phyloP scores from a whole-genome alignment of 129 eudicot genomes.

The Apium graveolens region DNA sequence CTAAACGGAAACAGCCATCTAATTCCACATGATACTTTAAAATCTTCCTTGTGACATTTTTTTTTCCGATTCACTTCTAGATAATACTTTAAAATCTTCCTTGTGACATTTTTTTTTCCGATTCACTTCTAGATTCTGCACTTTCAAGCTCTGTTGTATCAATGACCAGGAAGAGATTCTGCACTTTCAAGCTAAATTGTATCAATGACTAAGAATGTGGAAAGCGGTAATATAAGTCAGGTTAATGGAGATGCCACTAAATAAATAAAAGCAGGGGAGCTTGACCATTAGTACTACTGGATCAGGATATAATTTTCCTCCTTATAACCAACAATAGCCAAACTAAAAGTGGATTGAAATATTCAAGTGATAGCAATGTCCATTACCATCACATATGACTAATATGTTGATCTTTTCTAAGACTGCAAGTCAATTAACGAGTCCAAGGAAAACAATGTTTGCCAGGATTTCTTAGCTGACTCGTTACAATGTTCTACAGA shows the following conservation, averaged over 20 bases:
- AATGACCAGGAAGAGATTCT: neutral
- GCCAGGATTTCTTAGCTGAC: neutral
- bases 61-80: too few species aligned
- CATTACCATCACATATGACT: neutral
- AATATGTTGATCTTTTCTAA: neutral
- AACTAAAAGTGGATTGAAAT: neutral
- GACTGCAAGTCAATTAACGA: neutral
- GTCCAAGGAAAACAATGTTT: neutral
- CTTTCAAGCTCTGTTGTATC: neutral
- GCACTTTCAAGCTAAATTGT: neutral
- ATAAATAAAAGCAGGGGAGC: neutral
- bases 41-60: too few species aligned
- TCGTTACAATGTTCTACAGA: neutral
- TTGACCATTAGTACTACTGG: neutral
- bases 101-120: neutral
- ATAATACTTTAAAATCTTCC: neutral
- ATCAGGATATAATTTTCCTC: neutral
- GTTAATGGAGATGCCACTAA: neutral
- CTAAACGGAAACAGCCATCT: too few species aligned
- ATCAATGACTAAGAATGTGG: neutral
- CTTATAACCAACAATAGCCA: neutral
- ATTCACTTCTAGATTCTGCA: neutral
- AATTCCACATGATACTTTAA: too few species aligned
- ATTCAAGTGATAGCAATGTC: slow-evolving; percentile 7
- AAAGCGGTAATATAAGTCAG: neutral